phyloP scores from a whole-genome alignment of 495 filamentous ascomycete species.

The Daldinia bambusicola region DNA sequence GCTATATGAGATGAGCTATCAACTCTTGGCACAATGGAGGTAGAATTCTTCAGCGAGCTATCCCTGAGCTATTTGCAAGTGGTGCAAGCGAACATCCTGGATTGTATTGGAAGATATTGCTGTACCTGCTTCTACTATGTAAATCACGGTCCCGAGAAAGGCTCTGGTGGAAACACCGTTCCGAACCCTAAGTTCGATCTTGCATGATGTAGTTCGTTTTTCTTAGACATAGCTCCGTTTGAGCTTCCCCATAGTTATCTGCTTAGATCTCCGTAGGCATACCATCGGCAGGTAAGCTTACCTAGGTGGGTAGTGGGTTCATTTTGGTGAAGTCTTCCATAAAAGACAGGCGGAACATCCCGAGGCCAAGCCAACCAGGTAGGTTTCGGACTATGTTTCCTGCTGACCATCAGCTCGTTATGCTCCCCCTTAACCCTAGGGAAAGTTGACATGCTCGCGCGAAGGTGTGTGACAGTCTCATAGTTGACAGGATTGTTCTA shows the following conservation, averaged over 20 bases:
- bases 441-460: not conserved
- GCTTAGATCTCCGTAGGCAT: not conserved
- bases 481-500: not conserved
- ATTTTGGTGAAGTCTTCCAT: not conserved
- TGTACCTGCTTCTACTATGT: not conserved
- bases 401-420: not conserved
- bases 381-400: not conserved
- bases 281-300: not conserved
- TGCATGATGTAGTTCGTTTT: not conserved
- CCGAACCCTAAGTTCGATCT: not conserved
- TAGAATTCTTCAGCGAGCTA: not conserved
- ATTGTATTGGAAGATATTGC: not conserved
- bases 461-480: not conserved
- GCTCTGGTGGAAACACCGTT: not conserved
- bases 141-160: not conserved
- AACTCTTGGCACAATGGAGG: not conserved
- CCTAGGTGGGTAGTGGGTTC: not conserved
- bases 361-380: not conserved
- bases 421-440: not conserved
- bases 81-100: not conserved
- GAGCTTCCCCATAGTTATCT: not conserved
- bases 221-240: not conserved
- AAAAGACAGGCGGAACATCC: not conserved
- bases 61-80: constrained; percentile 2
- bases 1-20: not conserved